Conservation (phyloP, 2,329 filamentous ascomycete species). For the Microdochium paspali region DNA sequence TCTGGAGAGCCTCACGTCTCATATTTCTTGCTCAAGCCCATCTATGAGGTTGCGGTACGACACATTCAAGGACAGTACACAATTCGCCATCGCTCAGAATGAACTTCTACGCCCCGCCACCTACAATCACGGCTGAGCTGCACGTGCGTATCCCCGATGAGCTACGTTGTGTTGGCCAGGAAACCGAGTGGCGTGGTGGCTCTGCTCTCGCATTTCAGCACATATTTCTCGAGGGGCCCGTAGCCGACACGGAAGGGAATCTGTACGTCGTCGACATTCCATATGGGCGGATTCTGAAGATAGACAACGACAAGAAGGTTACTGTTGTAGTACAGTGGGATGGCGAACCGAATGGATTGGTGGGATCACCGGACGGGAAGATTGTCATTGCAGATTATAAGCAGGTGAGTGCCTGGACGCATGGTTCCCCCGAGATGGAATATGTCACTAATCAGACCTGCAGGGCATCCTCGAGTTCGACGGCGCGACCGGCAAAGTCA, state of each 20-base stretch:
- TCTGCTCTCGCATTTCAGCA: constrained; percentile 22
- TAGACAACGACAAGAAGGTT: constrained; percentile 17
- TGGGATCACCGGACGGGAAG: constrained; percentile 19
- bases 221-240: constrained; percentile 30
- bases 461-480: constrained; percentile 27
- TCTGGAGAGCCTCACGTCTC: no score
- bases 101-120: constrained; percentile 25
- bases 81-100: constrained; percentile 7
- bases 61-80: no score
- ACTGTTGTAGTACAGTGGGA: constrained; percentile 23
- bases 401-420: constrained; percentile 19
- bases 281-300: constrained; percentile 26
- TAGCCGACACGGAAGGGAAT: constrained; percentile 18
- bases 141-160: constrained; percentile 24
- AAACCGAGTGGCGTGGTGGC: constrained; percentile 28
- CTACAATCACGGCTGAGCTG: constrained; percentile 21
- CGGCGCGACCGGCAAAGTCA: constrained; percentile 15
- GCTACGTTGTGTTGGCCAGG: constrained; percentile 18
- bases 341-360: constrained; percentile 30
- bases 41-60: no score
- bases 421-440: no score
- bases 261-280: constrained; percentile 28
- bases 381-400: constrained; percentile 30
- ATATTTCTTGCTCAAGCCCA: no score
- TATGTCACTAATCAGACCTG: no score